Base-by-base conservation (phyloP, 257 asterid species). In the Lithospermum erythrorhizon region DNA sequence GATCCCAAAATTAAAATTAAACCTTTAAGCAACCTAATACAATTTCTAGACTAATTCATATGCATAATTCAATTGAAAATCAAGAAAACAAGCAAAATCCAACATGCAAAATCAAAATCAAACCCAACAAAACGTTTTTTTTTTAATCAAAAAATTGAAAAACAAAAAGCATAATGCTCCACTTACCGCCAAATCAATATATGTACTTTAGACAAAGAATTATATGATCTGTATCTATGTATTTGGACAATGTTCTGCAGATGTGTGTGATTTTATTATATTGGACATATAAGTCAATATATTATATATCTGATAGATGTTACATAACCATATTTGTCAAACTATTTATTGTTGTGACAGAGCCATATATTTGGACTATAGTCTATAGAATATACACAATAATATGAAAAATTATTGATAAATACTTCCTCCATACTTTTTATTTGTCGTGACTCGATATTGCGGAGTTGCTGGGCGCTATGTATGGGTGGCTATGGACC, bases 171-270 rank as follows among this genome's bases (percentile, higher is more conserved):
- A 69, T 66, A 61, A 72, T 65, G 62, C 70, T 75, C 75, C 73
- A 78, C 62, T 72, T 76, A 85, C 94, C 94, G 79, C 79, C 77
- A 79, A 81, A 75, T 70, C 70, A 17, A 13, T 55, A 53, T 23
- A 72, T 58, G 78, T 57, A 52, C 71, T 19, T 61, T 68, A 69
- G 72, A 67, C 72, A 76, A 19, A 29, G 18, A 47, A 52, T 63
- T 55, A 75, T 65, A 61, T 61, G 70, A 74, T 80, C 72, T 51
- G 53, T 52, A 72, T 65, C 60, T 41, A 20, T 61, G 66, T 25
- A 61, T 57, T 56, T 54, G 6, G 32, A 53, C 53, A 52, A 45
- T 10, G 52, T 15, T 14, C 9, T 6, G 22, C 19, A 69, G 29
- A 51, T 55, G 21, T n/a, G 25, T 24, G n/a, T 55, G 48, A 47